Conservation (phyloP, 352 stramenopile species). For the Globisporangium spinosum region DNA sequence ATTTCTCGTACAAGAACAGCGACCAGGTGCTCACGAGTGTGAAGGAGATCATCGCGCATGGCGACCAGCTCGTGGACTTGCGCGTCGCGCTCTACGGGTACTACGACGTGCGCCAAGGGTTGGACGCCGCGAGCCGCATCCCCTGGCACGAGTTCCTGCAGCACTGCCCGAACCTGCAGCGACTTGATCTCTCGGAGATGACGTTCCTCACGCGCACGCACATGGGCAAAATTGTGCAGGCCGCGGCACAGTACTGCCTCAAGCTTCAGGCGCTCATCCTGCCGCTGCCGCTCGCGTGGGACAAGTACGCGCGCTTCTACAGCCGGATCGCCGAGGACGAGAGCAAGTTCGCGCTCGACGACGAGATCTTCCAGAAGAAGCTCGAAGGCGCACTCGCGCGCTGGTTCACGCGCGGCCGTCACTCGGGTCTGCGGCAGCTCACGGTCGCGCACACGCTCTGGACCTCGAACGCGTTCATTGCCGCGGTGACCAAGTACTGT, state of each 20-base stretch:
- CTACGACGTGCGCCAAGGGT: slow-evolving; percentile 22
- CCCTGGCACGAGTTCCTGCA: slow-evolving; percentile 38
- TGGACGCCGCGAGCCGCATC: slow-evolving; percentile 26
- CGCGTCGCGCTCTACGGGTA: slow-evolving; percentile 51
- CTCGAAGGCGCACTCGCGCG: slow-evolving; percentile 34
- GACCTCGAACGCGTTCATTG: slow-evolving; percentile 39
- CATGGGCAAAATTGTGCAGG: slow-evolving; percentile 34
- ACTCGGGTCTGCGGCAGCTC: slow-evolving; percentile 36
- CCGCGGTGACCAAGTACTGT: slow-evolving; percentile 34
- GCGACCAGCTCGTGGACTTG: slow-evolving; percentile 33
- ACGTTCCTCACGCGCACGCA: slow-evolving; percentile 42
- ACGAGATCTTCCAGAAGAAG: slow-evolving; percentile 25
- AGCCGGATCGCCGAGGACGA: slow-evolving; percentile 21
- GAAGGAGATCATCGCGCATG: slow-evolving; percentile 13
- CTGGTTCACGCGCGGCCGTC: slow-evolving; percentile 33
- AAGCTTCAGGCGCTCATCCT: slow-evolving; percentile 44
- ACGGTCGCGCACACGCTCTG: slow-evolving; percentile 33
- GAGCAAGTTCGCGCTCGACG: slow-evolving; percentile 15
- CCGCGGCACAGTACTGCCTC: slow-evolving; percentile 34
- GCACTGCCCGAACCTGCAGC: slow-evolving; percentile 40
- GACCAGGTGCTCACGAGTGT: slow-evolving; percentile 27
- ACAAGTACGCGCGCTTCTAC: slow-evolving; percentile 26
- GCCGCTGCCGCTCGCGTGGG: slow-evolving; percentile 39
- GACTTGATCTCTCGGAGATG: slow-evolving; percentile 48
- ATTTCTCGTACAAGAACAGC: slow-evolving; percentile 42